Evolutionary conservation across 805 yeast species (phyloP).

Genomic region (Ogataea glucozyma): DNA sequence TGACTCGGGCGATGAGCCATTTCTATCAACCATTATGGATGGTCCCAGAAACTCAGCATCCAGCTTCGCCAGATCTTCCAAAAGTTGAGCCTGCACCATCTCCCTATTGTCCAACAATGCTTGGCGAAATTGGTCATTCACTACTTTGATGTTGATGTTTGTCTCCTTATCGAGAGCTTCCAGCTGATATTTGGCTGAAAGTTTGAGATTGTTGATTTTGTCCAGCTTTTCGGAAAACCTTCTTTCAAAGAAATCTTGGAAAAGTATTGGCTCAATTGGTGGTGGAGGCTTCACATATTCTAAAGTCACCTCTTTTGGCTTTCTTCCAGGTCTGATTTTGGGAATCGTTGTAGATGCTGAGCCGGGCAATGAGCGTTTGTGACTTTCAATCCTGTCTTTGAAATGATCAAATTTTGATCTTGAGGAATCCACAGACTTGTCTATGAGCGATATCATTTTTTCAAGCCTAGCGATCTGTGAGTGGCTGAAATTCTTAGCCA

Average conservation of each 20-base stretch:
- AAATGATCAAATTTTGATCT: slow-evolving; percentile 21
- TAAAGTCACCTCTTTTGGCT: slow-evolving; percentile 9
- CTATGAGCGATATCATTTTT: slow-evolving; percentile 35
- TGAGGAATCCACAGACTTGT: slow-evolving; percentile 29
- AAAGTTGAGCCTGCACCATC: slow-evolving; percentile 15
- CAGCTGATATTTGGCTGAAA: slow-evolving; percentile 16
- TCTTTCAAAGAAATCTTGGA: slow-evolving; percentile 17
- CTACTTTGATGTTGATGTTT: slow-evolving; percentile 9
- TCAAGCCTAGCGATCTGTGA: slow-evolving; percentile 36
- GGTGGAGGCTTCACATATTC: slow-evolving; percentile 12
- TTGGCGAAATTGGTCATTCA: slow-evolving; percentile 13
- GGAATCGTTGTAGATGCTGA: not conserved
- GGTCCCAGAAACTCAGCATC: slow-evolving; percentile 17
- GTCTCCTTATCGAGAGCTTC: slow-evolving; percentile 17
- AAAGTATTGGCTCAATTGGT: slow-evolving; percentile 14
- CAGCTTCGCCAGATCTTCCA: slow-evolving; percentile 18
- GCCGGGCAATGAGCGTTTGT: slow-evolving; percentile 13
- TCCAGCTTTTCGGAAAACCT: slow-evolving; percentile 14
- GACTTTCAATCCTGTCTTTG: slow-evolving; percentile 21
- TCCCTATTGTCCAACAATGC: slow-evolving; percentile 26
- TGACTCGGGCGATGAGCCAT: no score
- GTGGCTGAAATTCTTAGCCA: slow-evolving; percentile 33
- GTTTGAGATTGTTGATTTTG: slow-evolving; percentile 14
- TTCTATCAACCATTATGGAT: not conserved
- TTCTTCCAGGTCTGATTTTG: slow-evolving; percentile 10